Percentiles rank a stretch among this genome's conserved stretches.
These are phyloP conservation scores for Byssochlamys sp. DNA, from an alignment of 2,329 filamentous ascomycete genomes.

Conservation along the genomic window DNA sequence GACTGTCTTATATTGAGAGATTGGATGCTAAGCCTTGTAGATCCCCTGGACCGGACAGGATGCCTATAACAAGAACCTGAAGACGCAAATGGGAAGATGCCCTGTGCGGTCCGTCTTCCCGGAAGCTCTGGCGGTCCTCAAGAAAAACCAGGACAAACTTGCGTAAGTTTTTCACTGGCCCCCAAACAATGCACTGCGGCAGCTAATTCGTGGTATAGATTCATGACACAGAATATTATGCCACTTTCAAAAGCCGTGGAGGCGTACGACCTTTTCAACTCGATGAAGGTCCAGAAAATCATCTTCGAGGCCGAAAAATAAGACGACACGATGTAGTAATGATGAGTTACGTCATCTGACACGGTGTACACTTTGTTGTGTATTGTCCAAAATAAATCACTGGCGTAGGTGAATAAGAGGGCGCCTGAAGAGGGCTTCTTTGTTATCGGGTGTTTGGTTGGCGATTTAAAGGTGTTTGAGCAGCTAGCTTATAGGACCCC, in stretches of 20 bases:
- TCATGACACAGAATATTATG: conserved; percentile 70
- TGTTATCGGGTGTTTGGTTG: too few species aligned
- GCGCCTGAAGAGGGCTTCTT: too few species aligned
- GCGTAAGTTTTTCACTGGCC: conserved; percentile 40
- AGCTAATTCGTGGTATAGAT: conserved; percentile 39
- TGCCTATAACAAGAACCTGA: conserved; percentile 59
- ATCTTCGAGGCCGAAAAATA: conserved; percentile 48
- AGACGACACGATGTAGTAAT: not conserved
- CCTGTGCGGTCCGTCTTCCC: conserved; percentile 63
- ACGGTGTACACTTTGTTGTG: too few species aligned
- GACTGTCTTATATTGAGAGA: not conserved
- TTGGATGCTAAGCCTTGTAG: conserved; percentile 30
- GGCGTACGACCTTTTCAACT: conserved; percentile 62
- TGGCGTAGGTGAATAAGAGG: too few species aligned
- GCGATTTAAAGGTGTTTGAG: too few species aligned
- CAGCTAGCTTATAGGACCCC: too few species aligned
- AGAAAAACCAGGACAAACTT: conserved; percentile 56
- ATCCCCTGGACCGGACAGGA: conserved; percentile 59
- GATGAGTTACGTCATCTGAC: too few species aligned
- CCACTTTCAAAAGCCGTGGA: conserved; percentile 56
- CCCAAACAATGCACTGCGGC: not conserved
- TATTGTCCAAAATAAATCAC: too few species aligned
- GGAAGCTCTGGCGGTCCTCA: conserved; percentile 55
- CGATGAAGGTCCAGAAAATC: conserved; percentile 65
- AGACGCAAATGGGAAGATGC: conserved; percentile 66